Conservation (phyloP, 2,329 filamentous ascomycete species). For the Colletotrichum acutatum region DNA sequence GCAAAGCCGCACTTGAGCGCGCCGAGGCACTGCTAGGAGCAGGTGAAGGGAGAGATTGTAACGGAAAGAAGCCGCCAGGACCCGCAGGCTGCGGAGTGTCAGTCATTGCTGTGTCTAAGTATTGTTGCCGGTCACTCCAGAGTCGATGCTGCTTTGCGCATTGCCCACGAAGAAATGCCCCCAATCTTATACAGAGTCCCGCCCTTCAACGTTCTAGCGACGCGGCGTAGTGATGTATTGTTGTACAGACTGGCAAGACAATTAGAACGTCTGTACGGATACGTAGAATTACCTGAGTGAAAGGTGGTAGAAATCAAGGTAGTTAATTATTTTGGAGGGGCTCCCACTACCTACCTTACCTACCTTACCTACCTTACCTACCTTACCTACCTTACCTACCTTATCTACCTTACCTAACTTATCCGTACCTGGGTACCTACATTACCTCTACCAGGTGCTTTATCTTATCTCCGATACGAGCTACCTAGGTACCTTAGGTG, state of each 20-base stretch:
- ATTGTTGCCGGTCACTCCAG: not conserved
- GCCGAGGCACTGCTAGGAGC: conserved; percentile 62
- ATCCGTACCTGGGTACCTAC: too few relatives aligned
- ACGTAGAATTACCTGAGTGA: too few relatives aligned
- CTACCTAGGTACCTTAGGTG: too few relatives aligned
- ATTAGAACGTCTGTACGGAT: not conserved
- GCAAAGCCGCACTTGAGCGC: conserved; percentile 53
- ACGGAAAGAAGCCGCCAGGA: conserved; percentile 64
- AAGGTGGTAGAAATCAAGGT: too few relatives aligned
- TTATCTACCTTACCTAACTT: too few relatives aligned
- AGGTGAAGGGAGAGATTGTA: conserved; percentile 61
- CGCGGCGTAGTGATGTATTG: not conserved
- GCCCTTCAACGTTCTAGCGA: not conserved
- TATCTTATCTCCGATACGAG: not conserved
- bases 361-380: too few relatives aligned
- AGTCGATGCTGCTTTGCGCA: conserved; percentile 27
- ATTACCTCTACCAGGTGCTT: too few relatives aligned
- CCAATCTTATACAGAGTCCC: not conserved
- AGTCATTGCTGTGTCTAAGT: conserved; percentile 41
- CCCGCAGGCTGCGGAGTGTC: conserved; percentile 36
- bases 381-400: too few relatives aligned
- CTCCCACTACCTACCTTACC: too few relatives aligned
- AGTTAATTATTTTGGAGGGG: too few relatives aligned
- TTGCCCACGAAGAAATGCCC: not conserved
- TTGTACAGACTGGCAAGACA: not conserved